Evolutionary conservation across 345 rosid genomes (phyloP).

Genomic region (Triadica sebifera): DNA sequence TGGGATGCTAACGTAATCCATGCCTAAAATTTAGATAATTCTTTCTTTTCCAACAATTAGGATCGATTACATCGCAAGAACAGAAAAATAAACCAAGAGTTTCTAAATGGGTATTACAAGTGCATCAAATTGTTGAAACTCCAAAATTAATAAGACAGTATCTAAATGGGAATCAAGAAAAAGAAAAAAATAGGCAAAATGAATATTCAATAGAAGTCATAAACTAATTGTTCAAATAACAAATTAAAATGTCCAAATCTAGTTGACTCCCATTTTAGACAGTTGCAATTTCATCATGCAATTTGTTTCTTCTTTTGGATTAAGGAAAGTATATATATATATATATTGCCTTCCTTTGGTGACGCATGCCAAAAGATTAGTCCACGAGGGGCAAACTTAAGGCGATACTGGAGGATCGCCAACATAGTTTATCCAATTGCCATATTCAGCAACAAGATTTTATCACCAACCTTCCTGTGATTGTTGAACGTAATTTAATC

Average conservation of each 20-base stretch:
- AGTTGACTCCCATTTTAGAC: conserved; percentile 11
- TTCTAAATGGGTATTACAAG: too few species aligned
- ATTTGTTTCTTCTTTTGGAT: neutral
- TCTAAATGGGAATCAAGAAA: neutral
- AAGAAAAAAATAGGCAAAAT: neutral
- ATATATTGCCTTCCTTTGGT: neutral
- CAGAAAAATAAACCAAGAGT: too few species aligned
- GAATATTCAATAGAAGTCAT: neutral
- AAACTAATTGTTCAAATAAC: conserved; percentile 24
- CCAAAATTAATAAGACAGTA: neutral
- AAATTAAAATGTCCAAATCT: conserved; percentile 17
- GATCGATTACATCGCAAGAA: too few species aligned
- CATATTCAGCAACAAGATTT: conserved; percentile 5
- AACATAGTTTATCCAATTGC: conserved; percentile 4
- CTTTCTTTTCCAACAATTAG: too few species aligned
- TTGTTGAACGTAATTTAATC: neutral
- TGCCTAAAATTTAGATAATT: too few species aligned
- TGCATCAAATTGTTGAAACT: too few species aligned
- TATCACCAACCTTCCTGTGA: neutral
- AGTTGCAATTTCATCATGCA: conserved; percentile 14
- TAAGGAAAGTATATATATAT: neutral
- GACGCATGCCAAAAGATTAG: neutral
- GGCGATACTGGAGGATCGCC: conserved; percentile 2
- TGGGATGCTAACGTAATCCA: too few species aligned
- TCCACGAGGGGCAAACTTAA: neutral